Base-by-base conservation (phyloP, 1,284 basidiomycete genomes). In the Taiwanofungus camphoratus region DNA sequence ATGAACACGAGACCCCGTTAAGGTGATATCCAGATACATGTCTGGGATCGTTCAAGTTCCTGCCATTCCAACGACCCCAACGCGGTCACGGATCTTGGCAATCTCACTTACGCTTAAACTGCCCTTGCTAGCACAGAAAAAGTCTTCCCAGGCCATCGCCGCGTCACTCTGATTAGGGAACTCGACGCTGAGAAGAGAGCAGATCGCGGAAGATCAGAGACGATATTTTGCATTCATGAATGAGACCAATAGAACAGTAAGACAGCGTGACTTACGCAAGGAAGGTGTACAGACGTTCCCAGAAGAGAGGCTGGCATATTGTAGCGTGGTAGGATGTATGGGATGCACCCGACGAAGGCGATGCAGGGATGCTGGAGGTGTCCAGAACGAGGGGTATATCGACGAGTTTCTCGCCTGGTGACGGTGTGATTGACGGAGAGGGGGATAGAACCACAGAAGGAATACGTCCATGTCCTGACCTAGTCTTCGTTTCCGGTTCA, bases 31-130 rank as follows among this genome's bases (percentile, higher is more conserved):
- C n/a, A n/a, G n/a, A n/a, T n/a, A n/a, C n/a, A n/a, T n/a, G n/a
- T n/a, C n/a, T n/a, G n/a, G n/a, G n/a, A n/a, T n/a, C n/a, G n/a
- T n/a, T 63, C 62, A 88, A 44, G 76, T 83, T 23, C 87, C 87
- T 24, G 78, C 80, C 87, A 90, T 90, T 8, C 87, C 87, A 38
- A 79, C 68, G 27, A 88, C 71, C 15, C 85, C 86, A 31, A 87
- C 81, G 21, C 71, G 68, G 58, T 89, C 87, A 24, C 87, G 75
- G 56, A 90, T 87, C 66, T 75, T 84, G 20, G 87, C 87, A 45
- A 90, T 85, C 57, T 90, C 83, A 53, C 68, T 78, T 0, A 81
- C 74, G 4, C 77, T 83, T 49, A 90, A 69, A 9, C 70, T 67
- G 8, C 76, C 78, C 56, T 90, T 90, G 58, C 74, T 79, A 0